Conservation (phyloP, 108 stramenopile genomes). For the Bacterosira constricta region DNA sequence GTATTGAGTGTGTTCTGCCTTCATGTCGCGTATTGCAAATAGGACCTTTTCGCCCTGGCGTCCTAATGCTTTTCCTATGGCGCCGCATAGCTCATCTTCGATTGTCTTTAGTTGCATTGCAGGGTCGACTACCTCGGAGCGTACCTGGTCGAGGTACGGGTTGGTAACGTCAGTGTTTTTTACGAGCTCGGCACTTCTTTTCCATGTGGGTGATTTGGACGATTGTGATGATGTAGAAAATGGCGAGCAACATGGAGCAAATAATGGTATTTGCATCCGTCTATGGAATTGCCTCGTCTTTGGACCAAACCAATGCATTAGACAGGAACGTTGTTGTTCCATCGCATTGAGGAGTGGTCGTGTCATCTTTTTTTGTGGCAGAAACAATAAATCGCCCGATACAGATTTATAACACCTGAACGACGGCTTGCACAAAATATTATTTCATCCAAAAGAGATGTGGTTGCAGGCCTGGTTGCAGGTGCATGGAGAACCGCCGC, state of each 20-base stretch:
- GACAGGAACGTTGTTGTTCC: no score
- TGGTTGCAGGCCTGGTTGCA: no score
- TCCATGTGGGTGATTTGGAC: slow-evolving; percentile 44
- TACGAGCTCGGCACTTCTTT: slow-evolving; percentile 65
- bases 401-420: no score
- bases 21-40: slow-evolving; percentile 55
- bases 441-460: no score
- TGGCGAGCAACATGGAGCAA: no score
- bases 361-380: not conserved
- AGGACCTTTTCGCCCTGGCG: slow-evolving; percentile 76
- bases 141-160: slow-evolving; percentile 72
- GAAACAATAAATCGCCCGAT: no score
- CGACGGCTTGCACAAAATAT: no score
- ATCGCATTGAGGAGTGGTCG: no score
- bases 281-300: not conserved
- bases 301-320: not conserved
- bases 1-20: slow-evolving; percentile 45
- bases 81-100: slow-evolving; percentile 80
- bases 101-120: slow-evolving; percentile 77
- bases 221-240: not conserved
- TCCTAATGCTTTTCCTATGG: slow-evolving; percentile 82
- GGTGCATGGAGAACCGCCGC: no score
- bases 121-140: slow-evolving; percentile 65
- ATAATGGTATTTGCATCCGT: not conserved
- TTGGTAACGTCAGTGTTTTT: slow-evolving; percentile 70